Base-by-base conservation (phyloP, 306 rosid species). In the Parietaria judaica region DNA sequence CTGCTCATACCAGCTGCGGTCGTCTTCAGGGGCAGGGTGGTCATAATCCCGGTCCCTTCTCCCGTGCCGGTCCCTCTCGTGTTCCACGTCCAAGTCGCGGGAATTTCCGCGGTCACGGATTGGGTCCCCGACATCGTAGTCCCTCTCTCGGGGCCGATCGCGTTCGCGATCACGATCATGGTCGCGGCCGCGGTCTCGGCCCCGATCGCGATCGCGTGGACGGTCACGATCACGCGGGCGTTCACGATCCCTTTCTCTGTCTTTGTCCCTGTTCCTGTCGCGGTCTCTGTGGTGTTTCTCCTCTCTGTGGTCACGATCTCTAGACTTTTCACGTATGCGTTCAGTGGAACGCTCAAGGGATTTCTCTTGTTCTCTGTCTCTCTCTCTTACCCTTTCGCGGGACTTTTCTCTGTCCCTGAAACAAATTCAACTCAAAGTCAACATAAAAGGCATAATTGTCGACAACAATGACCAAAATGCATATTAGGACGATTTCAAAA, bases 251-350 rank as follows among this genome's bases (percentile, higher is more conserved):
- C 79, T 80, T 1, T 81, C 96, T 54, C 83, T 84, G 3, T 80
- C 94, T 54, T 64, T 77, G 57, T 81, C 87, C 60, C 76, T 70
- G 60, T 48, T 72, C 61, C 89, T 94, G 58, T 94, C 97, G 38
- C 99, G 84, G 65, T 94, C 99, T 76, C 91, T 83, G 75, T 84
- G 94, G 75, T 84, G 97, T 53, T 87, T 81, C 38, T 94, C 99
- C 70, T 94, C 99, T 65, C 87, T 81, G 56, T 81, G 73, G 47
- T 94, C 99, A 54, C 91, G 97, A 68, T 85, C 95, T 77, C 85
- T 78, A 56, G 65, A 71, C 68, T 87, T 94, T 51, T 89, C 97
- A 58, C 72, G 87, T 65, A 94, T 78, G 5, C 73, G 95, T 61
- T 92, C 96, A 6, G 72, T 83, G 0, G 97, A 81, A 12, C 74